These are phyloP conservation scores for Coemansia sp. DNA, from an alignment of 192 early-diverging fungal genomes.

Conservation along the genomic window DNA sequence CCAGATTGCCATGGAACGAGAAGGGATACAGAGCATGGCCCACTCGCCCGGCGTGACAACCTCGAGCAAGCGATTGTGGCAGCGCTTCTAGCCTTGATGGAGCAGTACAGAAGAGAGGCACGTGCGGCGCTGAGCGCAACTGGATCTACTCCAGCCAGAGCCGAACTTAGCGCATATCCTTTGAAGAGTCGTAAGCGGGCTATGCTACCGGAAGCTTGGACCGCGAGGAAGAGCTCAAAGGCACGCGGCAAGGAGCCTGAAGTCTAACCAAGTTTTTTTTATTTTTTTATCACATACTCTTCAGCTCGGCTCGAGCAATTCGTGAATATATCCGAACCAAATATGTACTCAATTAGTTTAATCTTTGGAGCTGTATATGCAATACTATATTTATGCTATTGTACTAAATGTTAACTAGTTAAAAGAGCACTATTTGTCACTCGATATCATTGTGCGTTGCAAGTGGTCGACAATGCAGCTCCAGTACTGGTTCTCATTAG, in stretches of 20 bases:
- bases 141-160: neutral
- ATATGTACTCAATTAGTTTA: neutral
- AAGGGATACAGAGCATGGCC: no score
- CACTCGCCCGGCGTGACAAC: neutral
- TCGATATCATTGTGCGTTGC: slow-evolving; percentile 25
- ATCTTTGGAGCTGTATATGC: neutral
- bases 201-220: no score
- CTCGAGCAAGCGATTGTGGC: neutral
- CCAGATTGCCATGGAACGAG: no score
- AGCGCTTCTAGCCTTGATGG: neutral
- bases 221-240: no score
- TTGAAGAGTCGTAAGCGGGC: no score
- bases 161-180: no score
- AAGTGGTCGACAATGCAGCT: slow-evolving; percentile 56
- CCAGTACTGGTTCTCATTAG: slow-evolving; percentile 60
- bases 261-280: neutral
- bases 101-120: neutral
- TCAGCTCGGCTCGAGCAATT: neutral
- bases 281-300: neutral
- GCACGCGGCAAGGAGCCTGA: no score
- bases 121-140: neutral
- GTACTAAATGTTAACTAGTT: neutral
- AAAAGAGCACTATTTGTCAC: neutral
- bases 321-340: neutral
- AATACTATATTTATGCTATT: no score